Percentiles rank a stretch among this genome's conserved stretches.
Evolutionary conservation across 73 alveolate genomes (phyloP).

Genomic region (Blepharisma stoltei): DNA sequence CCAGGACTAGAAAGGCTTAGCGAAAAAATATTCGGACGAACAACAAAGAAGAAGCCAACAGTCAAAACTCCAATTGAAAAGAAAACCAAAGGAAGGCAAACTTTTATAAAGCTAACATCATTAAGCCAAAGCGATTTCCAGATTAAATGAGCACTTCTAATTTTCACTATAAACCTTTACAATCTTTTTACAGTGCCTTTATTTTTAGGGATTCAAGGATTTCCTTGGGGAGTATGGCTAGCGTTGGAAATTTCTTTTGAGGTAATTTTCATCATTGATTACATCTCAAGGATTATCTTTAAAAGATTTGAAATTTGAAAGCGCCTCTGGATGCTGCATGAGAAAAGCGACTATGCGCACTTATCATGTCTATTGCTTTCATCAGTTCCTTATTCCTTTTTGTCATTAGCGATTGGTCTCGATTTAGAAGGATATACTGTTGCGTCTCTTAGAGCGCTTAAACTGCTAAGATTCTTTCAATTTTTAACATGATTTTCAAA

Average conservation of each 20-base stretch:
- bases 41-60: not conserved
- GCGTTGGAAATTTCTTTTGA: constrained; percentile 38
- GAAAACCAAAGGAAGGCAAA: too few species aligned
- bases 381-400: constrained; percentile 28
- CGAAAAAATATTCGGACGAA: not conserved
- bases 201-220: constrained; percentile 48
- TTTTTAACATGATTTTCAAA: not conserved
- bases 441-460: not conserved
- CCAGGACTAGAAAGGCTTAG: constrained; percentile 23
- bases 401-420: not conserved
- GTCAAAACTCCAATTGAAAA: too few species aligned
- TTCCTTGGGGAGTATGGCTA: constrained; percentile 47
- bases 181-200: constrained; percentile 41
- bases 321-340: too few species aligned
- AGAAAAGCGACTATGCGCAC: not conserved
- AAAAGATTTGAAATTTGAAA: too few species aligned
- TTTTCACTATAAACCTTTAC: constrained; percentile 27
- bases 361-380: not conserved
- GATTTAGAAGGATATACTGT: not conserved
- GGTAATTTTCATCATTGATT: constrained; percentile 40
- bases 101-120: not conserved
- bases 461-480: constrained; percentile 11
- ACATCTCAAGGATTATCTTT: constrained; percentile 3
- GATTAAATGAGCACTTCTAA: not conserved
- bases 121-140: not conserved